These are phyloP conservation scores for Eragrostis curvula DNA, from an alignment of 176 grass and related monocot species.

Conservation along the genomic window DNA sequence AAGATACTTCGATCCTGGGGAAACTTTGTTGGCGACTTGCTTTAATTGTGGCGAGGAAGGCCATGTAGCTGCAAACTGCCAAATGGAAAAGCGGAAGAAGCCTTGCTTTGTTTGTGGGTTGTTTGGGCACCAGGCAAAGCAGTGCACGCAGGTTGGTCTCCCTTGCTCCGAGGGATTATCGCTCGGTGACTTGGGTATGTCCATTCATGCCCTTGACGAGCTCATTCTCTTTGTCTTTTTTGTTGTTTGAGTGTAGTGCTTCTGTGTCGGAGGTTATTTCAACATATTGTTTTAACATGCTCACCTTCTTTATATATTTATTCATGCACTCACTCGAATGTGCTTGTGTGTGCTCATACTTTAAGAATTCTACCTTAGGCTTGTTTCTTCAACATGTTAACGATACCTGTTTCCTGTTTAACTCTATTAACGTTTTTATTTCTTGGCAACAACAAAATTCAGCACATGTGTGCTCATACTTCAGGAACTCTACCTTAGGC, in stretches of 20 bases:
- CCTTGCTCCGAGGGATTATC: constrained; percentile 50
- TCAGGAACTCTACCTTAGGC: neutral
- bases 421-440: neutral
- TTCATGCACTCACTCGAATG: neutral
- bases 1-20: constrained; percentile 88
- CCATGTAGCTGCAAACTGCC: constrained; percentile 83
- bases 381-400: neutral
- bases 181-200: constrained; percentile 58
- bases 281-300: constrained; percentile 13
- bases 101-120: constrained; percentile 95
- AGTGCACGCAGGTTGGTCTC: constrained; percentile 82
- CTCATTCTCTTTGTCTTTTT: constrained; percentile 32
- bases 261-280: constrained; percentile 6
- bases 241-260: constrained; percentile 20
- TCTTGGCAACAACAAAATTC: no score
- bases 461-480: neutral
- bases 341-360: neutral
- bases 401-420: neutral
- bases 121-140: constrained; percentile 81
- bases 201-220: constrained; percentile 35
- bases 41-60: constrained; percentile 95
- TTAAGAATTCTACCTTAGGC: neutral
- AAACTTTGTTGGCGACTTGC: constrained; percentile 68
- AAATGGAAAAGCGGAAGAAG: constrained; percentile 68
- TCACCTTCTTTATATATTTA: neutral